Evolutionary conservation across 169 alveolate genomes (phyloP).

Genomic region (Pseudocohnilembus persalinus): DNA sequence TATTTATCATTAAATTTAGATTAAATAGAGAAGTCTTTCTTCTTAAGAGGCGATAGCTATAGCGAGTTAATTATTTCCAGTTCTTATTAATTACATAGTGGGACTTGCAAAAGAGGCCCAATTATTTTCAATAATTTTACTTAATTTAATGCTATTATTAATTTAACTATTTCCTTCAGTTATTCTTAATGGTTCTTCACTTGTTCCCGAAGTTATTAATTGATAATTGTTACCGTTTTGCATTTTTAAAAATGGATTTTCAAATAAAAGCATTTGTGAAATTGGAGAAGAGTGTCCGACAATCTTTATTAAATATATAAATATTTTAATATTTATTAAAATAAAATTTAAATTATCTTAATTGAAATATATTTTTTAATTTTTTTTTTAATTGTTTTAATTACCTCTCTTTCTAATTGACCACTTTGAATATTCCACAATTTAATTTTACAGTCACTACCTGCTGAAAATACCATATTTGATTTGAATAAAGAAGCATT

Average conservation of each 20-base stretch:
- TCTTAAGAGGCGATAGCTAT: background rate
- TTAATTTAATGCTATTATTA: slow-evolving; percentile 12
- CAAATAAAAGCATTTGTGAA: slow-evolving; percentile 18
- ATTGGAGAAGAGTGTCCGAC: slow-evolving; percentile 17
- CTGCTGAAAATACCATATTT: slow-evolving; percentile 16
- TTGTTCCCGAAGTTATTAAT: slow-evolving; percentile 13
- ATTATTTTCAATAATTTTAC: slow-evolving; percentile 9
- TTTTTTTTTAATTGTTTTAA: too few species aligned
- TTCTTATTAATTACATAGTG: slow-evolving; percentile 13
- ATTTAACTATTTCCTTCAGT: slow-evolving; percentile 10
- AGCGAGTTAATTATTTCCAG: background rate
- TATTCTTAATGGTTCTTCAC: slow-evolving; percentile 14
- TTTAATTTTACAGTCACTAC: slow-evolving; percentile 21
- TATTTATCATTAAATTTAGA: background rate
- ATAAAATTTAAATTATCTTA: too few species aligned
- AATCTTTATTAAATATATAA: too few species aligned
- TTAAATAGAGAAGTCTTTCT: background rate
- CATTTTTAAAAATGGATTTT: slow-evolving; percentile 15
- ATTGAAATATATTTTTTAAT: too few species aligned
- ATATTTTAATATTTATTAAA: too few species aligned
- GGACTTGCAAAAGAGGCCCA: slow-evolving; percentile 26
- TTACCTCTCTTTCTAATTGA: slow-evolving; percentile 13
- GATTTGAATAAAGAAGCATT: slow-evolving; percentile 21
- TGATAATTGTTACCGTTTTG: slow-evolving; percentile 1
- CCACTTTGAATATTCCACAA: slow-evolving; percentile 14